Conservation (phyloP, 495 filamentous ascomycete species). For the Platismatia glauca region DNA sequence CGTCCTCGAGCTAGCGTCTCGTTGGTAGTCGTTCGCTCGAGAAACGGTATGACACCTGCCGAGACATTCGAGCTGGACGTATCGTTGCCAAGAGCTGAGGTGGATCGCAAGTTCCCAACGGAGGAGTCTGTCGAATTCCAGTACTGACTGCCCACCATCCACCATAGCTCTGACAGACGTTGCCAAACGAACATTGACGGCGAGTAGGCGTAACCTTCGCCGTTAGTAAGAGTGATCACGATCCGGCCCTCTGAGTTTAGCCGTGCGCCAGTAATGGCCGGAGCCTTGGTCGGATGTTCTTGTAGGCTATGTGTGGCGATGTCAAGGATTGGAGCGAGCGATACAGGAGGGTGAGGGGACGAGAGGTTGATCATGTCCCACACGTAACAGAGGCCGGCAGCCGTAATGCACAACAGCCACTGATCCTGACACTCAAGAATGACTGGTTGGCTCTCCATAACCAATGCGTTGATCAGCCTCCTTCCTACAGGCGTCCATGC, state of each 20-base stretch:
- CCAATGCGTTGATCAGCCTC: slow-evolving; percentile 68
- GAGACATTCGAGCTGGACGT: slow-evolving; percentile 58
- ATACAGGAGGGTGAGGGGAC: slow-evolving; percentile 81
- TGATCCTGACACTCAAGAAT: slow-evolving; percentile 83
- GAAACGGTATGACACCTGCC: slow-evolving; percentile 80
- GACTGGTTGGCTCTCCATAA: slow-evolving; percentile 87
- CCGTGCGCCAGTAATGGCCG: slow-evolving; percentile 79
- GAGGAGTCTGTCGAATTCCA: slow-evolving; percentile 94
- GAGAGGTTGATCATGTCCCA: slow-evolving; percentile 86
- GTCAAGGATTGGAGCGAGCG: slow-evolving; percentile 82
- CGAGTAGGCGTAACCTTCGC: slow-evolving; percentile 86
- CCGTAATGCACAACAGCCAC: slow-evolving; percentile 81
- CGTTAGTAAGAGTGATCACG: slow-evolving; percentile 79
- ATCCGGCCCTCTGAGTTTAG: slow-evolving; percentile 79
- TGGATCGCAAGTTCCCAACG: slow-evolving; percentile 64
- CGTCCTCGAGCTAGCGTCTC: slow-evolving; percentile 87
- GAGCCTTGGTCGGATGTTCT: slow-evolving; percentile 60
- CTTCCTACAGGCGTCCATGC: slow-evolving; percentile 93
- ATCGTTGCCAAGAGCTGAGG: slow-evolving; percentile 46
- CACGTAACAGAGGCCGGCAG: slow-evolving; percentile 82
- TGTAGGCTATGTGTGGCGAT: slow-evolving; percentile 62
- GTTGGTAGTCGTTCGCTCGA: slow-evolving; percentile 90
- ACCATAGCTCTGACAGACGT: slow-evolving; percentile 88
- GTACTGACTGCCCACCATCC: slow-evolving; percentile 95
- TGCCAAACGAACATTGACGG: slow-evolving; percentile 84